Percentiles rank a stretch among this genome's conserved stretches.
Evolutionary conservation across 2,329 filamentous ascomycete genomes (phyloP).

Genomic region (Arthroderma sp.): DNA sequence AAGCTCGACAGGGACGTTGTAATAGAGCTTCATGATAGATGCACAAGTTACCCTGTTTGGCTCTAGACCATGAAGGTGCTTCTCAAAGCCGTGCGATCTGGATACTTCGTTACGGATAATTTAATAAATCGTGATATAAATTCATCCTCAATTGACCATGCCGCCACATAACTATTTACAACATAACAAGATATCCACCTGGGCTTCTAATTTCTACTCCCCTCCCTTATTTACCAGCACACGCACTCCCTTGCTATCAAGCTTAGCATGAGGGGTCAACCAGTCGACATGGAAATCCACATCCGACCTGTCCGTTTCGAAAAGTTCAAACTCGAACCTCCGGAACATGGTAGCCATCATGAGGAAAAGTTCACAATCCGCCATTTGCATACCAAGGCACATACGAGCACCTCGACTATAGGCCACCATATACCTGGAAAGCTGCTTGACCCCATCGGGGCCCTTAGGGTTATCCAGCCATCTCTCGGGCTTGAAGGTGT

Average conservation of each 20-base stretch:
- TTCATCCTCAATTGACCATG: too few relatives aligned
- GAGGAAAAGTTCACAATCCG: constrained; percentile 2
- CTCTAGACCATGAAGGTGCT: too few relatives aligned
- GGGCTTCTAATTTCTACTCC: not conserved
- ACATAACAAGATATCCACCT: too few relatives aligned
- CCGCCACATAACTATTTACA: too few relatives aligned
- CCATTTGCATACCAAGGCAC: constrained; percentile 31
- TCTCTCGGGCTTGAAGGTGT: constrained; percentile 17
- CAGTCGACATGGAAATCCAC: constrained; percentile 15
- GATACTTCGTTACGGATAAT: too few relatives aligned
- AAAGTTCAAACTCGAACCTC: constrained; percentile 13
- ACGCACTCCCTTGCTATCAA: constrained; percentile 16
- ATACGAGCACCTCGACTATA: constrained; percentile 28
- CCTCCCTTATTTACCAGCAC: constrained; percentile 10
- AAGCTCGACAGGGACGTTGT: too few relatives aligned
- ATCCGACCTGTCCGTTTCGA: constrained; percentile 9
- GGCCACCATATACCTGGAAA: constrained; percentile 19
- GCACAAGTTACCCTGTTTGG: too few relatives aligned
- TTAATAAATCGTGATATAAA: too few relatives aligned
- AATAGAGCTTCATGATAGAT: too few relatives aligned
- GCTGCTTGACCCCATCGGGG: constrained; percentile 5
- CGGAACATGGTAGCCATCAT: constrained; percentile 9
- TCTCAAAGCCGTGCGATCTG: too few relatives aligned
- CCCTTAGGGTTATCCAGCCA: constrained; percentile 15
- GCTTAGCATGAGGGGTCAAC: constrained; percentile 14